phyloP scores from a whole-genome alignment of 129 eudicot genomes.

The Ambrosia trifida region DNA sequence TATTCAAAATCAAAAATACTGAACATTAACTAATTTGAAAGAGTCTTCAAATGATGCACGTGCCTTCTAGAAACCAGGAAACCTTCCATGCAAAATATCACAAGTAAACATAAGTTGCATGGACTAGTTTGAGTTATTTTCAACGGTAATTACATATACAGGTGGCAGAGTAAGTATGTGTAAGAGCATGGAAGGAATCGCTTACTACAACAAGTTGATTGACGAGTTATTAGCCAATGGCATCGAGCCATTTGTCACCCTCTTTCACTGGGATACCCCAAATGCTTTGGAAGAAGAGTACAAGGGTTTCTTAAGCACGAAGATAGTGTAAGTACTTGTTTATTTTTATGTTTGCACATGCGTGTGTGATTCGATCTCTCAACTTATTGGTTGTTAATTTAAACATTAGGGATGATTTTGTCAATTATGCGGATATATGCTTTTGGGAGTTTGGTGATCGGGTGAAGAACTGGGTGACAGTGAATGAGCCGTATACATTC shows the following conservation, averaged over 20 bases:
- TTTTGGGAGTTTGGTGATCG: constrained; percentile 49
- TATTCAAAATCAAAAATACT: too few relatives aligned
- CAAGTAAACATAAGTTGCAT: too few relatives aligned
- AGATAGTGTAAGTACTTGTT: constrained; percentile 37
- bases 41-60: too few relatives aligned
- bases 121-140: too few relatives aligned
- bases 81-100: too few relatives aligned
- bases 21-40: too few relatives aligned
- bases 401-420: constrained; percentile 29
- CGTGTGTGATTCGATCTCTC: not conserved
- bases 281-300: constrained; percentile 36
- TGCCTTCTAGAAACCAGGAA: too few relatives aligned
- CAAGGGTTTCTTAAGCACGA: constrained; percentile 35
- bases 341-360: not conserved
- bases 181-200: constrained; percentile 34
- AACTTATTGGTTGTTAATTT: not conserved
- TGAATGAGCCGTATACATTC: constrained; percentile 40
- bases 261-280: constrained; percentile 44
- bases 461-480: constrained; percentile 46
- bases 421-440: constrained; percentile 34
- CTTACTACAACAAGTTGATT: constrained; percentile 40
- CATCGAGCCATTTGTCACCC: constrained; percentile 42
- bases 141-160: not conserved
- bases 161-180: constrained; percentile 47
- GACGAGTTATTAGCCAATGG: constrained; percentile 35